A percentile compares a stretch with the other conserved stretches of the same genome.
Conservation (phyloP, 2,329 filamentous ascomycete species). For the Colletotrichum sp. region DNA sequence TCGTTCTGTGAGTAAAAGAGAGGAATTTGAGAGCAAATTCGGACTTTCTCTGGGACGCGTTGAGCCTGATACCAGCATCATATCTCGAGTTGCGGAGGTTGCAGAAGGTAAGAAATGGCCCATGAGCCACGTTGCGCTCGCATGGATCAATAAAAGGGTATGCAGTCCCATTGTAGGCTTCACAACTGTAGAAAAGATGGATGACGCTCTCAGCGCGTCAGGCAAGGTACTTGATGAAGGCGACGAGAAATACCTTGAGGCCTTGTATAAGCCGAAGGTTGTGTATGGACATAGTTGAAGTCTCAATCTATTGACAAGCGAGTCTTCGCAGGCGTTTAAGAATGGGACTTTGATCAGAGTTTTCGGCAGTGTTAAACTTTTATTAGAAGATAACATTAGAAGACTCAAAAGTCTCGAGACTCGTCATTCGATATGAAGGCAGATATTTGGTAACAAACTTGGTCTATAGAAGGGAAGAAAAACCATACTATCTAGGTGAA, state of each 20-base stretch:
- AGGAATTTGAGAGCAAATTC: background rate
- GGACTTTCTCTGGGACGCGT: background rate
- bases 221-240: slow-evolving; percentile 56
- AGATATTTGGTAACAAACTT: too few species aligned
- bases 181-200: slow-evolving; percentile 59
- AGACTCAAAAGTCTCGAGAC: too few species aligned
- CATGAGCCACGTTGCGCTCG: slow-evolving; percentile 68
- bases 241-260: slow-evolving; percentile 66
- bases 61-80: slow-evolving; percentile 18
- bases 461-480: too few species aligned
- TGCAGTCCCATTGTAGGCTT: slow-evolving; percentile 66
- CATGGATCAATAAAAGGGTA: slow-evolving; percentile 62
- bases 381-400: too few species aligned
- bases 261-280: slow-evolving; percentile 53
- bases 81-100: slow-evolving; percentile 51
- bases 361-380: too few species aligned
- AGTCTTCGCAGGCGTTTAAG: too few species aligned
- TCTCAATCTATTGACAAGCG: too few species aligned
- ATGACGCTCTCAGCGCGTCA: slow-evolving; percentile 57
- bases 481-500: too few species aligned
- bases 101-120: slow-evolving; percentile 60
- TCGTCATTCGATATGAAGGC: too few species aligned
- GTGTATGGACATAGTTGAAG: background rate
- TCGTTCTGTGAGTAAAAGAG: background rate
- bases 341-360: too few species aligned